A percentile compares a stretch with the other conserved stretches of the same genome.
Conservation (phyloP, 148 eudicot species). For the Euryodendron excelsum region DNA sequence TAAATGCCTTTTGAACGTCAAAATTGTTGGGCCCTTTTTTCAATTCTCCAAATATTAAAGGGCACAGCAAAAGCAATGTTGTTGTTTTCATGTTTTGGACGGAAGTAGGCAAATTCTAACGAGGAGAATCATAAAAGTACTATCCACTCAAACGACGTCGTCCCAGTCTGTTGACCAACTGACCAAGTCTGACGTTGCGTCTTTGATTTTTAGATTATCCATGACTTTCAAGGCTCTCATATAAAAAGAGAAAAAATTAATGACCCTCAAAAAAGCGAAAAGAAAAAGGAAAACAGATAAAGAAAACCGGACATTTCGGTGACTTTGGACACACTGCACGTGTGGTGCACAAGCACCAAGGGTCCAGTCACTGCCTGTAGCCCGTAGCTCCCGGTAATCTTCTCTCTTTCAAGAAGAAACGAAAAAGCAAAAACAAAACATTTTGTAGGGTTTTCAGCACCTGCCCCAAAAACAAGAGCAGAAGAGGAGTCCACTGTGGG, state of each 20-base stretch:
- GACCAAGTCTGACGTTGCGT: slow-evolving; percentile 20
- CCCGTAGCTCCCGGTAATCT: slow-evolving; percentile 13
- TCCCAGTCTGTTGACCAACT: slow-evolving; percentile 29
- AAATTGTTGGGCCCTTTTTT: too few relatives aligned
- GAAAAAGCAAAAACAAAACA: neutral
- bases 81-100: too few relatives aligned
- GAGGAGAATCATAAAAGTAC: too few relatives aligned
- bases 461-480: slow-evolving; percentile 26
- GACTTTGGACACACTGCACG: slow-evolving; percentile 36
- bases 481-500: slow-evolving; percentile 11
- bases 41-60: too few relatives aligned
- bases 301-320: slow-evolving; percentile 27
- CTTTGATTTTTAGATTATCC: neutral
- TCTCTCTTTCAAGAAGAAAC: neutral
- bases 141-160: neutral
- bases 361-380: slow-evolving; percentile 15
- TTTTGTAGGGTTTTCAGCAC: slow-evolving; percentile 24
- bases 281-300: neutral
- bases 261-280: too few relatives aligned
- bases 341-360: slow-evolving; percentile 38
- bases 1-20: too few relatives aligned
- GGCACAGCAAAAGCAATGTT: too few relatives aligned
- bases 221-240: neutral
- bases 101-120: too few relatives aligned
- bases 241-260: too few relatives aligned